Conservation (phyloP, 331 rosid species). For the Dryas integrifolia region DNA sequence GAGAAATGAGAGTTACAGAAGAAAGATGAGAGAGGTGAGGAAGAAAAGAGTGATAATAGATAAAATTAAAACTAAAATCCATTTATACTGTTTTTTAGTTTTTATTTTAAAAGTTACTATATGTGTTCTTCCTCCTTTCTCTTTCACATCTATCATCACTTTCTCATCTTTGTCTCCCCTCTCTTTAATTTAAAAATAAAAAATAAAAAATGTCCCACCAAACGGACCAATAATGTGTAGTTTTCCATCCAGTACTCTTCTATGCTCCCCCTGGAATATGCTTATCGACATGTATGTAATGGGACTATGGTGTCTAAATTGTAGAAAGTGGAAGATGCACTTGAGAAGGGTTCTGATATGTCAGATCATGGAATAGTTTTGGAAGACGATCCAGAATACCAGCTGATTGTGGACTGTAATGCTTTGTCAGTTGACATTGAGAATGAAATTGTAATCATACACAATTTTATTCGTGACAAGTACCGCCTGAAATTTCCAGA, state of each 20-base stretch:
- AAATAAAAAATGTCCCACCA: neutral
- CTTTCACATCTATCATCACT: no score
- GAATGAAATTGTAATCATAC: conserved; percentile 81
- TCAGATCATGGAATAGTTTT: conserved; percentile 53
- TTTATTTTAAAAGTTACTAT: no score
- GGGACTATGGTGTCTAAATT: conserved; percentile 25
- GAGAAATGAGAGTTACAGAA: neutral
- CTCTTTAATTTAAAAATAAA: no score
- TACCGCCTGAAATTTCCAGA: conserved; percentile 88
- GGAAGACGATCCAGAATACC: conserved; percentile 94
- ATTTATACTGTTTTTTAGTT: neutral
- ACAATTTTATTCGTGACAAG: conserved; percentile 86
- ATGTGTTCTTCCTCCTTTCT: neutral
- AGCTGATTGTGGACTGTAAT: conserved; percentile 87
- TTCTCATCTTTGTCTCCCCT: no score
- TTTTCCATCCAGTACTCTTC: conserved; percentile 3
- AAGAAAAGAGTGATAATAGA: neutral
- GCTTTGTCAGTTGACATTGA: conserved; percentile 86
- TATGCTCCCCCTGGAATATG: neutral
- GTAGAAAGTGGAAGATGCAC: conserved; percentile 91
- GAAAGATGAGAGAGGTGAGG: neutral
- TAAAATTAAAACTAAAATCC: no score
- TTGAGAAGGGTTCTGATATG: conserved; percentile 55
- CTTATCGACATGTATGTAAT: conserved; percentile 22
- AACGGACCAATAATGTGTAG: neutral